Percentiles rank a stretch among this genome's conserved stretches.
Evolutionary conservation across 2,329 filamentous ascomycete species (phyloP).

Genomic region (Rutstroemia sp.): DNA sequence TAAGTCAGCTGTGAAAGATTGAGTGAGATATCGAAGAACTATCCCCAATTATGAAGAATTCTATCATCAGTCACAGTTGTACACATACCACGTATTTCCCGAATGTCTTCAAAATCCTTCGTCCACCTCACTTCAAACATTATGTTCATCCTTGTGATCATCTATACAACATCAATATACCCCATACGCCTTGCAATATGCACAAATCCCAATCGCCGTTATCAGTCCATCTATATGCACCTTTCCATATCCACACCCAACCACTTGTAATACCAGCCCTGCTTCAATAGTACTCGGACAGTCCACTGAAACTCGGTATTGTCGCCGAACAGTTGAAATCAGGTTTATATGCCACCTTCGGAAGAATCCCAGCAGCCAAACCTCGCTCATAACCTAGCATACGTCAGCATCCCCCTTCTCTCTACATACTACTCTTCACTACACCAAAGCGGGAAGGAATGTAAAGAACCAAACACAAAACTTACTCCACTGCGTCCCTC

Average conservation of each 20-base stretch:
- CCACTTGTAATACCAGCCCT: background rate
- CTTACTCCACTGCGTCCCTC: constrained; percentile 67
- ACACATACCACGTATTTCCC: too few relatives aligned
- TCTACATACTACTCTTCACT: constrained; percentile 36
- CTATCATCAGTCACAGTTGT: too few relatives aligned
- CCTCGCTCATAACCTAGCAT: constrained; percentile 3
- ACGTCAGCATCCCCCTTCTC: background rate
- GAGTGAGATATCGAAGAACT: too few relatives aligned
- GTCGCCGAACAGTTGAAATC: constrained; percentile 56
- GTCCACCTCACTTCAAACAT: too few relatives aligned
- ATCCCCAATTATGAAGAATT: too few relatives aligned
- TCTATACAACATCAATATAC: background rate
- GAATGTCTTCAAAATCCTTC: too few relatives aligned
- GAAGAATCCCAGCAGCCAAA: constrained; percentile 58
- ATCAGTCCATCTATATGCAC: background rate
- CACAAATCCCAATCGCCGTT: background rate
- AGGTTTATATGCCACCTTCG: constrained; percentile 62
- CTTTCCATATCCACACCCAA: background rate
- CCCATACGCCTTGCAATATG: background rate
- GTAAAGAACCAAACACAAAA: constrained; percentile 31
- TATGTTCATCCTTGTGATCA: too few relatives aligned
- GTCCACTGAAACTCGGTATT: constrained; percentile 46
- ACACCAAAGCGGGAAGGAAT: constrained; percentile 54
- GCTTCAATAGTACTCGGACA: constrained; percentile 44
- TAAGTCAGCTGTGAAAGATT: too few relatives aligned